Conservation (phyloP, 2,329 filamentous ascomycete species). For the Diplocarpon rosae region DNA sequence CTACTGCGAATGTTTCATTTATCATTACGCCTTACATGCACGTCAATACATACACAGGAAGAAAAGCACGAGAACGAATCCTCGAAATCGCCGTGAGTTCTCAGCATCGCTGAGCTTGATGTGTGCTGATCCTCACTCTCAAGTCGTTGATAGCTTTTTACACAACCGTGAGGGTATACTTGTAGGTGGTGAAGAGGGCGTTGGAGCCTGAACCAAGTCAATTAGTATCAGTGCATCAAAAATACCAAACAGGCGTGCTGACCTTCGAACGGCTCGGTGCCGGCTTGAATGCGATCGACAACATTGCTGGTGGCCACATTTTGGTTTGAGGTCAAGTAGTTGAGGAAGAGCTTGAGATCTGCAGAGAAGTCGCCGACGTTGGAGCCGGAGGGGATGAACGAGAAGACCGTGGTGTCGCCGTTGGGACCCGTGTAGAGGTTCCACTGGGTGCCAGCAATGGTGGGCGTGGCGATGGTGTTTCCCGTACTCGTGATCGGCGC, state of each 20-base stretch:
- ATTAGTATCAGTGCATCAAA: neutral
- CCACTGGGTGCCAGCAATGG: slow-evolving; percentile 41
- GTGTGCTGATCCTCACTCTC: too few relatives aligned
- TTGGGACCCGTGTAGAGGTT: slow-evolving; percentile 48
- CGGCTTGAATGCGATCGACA: slow-evolving; percentile 40
- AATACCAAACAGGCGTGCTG: slow-evolving; percentile 5
- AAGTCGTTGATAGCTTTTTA: neutral
- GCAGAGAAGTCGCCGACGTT: slow-evolving; percentile 40
- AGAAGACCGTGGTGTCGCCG: slow-evolving; percentile 47
- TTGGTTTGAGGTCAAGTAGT: slow-evolving; percentile 40
- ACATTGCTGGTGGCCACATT: slow-evolving; percentile 39
- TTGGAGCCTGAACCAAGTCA: neutral
- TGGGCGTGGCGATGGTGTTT: slow-evolving; percentile 41
- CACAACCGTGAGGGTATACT: slow-evolving; percentile 4
- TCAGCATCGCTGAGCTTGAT: too few relatives aligned
- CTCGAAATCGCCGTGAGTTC: too few relatives aligned
- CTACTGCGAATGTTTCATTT: too few relatives aligned
- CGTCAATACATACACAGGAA: too few relatives aligned
- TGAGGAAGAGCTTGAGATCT: slow-evolving; percentile 46
- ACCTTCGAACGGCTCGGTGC: slow-evolving; percentile 46
- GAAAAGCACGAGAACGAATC: too few relatives aligned
- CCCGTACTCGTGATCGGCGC: slow-evolving; percentile 41
- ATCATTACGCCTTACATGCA: too few relatives aligned
- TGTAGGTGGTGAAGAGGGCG: slow-evolving; percentile 1
- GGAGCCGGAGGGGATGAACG: slow-evolving; percentile 38